Evolutionary conservation across 805 yeast genomes (phyloP).

Genomic region (Ogataea pilisensis): DNA sequence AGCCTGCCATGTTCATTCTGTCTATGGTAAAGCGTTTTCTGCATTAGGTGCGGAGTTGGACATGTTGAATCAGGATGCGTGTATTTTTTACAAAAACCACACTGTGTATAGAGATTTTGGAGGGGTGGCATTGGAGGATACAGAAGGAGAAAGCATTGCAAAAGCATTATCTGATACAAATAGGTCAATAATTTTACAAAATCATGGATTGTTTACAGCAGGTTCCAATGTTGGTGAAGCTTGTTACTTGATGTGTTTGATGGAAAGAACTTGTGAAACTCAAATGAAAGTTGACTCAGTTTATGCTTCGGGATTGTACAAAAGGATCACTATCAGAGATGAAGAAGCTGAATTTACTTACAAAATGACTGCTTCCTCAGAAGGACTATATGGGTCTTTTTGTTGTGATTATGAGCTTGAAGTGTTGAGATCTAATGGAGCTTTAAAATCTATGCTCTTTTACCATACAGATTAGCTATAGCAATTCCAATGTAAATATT

Average conservation of each 20-base stretch:
- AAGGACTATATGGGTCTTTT: slow-evolving; percentile 42
- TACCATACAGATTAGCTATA: not conserved
- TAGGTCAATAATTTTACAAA: slow-evolving; percentile 50
- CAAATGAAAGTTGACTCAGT: slow-evolving; percentile 57
- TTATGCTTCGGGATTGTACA: slow-evolving; percentile 34
- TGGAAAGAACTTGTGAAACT: slow-evolving; percentile 59
- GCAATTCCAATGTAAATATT: not conserved
- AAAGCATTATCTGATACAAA: slow-evolving; percentile 51
- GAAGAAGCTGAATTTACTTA: slow-evolving; percentile 63
- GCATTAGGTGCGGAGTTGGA: slow-evolving; percentile 60
- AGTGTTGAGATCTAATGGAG: slow-evolving; percentile 3
- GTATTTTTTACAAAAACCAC: slow-evolving; percentile 62
- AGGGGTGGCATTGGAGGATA: slow-evolving; percentile 64
- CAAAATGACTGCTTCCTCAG: slow-evolving; percentile 56
- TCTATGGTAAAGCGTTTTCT: slow-evolving; percentile 58
- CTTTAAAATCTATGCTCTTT: slow-evolving; percentile 3
- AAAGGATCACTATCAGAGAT: slow-evolving; percentile 40
- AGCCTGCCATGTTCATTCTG: slow-evolving; percentile 65
- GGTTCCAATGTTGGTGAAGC: slow-evolving; percentile 71
- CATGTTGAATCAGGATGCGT: slow-evolving; percentile 75
- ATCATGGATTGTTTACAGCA: slow-evolving; percentile 67
- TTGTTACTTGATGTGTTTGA: slow-evolving; percentile 53
- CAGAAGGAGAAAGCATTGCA: slow-evolving; percentile 59
- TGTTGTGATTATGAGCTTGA: slow-evolving; percentile 7
- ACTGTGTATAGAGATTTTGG: slow-evolving; percentile 65